Evolutionary conservation across 192 early-diverging fungal species (phyloP).

Genomic region (Linnemannia elongata): DNA sequence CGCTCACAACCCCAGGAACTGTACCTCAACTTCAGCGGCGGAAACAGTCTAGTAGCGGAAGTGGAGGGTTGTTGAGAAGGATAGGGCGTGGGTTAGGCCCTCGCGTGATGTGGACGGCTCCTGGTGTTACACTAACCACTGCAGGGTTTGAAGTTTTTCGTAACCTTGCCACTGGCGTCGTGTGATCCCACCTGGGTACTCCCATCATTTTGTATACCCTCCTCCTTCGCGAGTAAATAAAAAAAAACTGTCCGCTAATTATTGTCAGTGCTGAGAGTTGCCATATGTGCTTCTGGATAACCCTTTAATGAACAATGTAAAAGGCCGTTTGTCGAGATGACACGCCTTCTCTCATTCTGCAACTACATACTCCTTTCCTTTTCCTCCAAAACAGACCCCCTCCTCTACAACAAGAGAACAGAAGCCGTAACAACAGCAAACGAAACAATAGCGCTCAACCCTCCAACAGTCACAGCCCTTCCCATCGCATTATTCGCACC

Average conservation of each 20-base stretch:
- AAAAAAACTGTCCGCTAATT: background rate
- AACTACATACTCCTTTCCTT: background rate
- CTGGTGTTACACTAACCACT: conserved; percentile 46
- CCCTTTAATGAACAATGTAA: background rate
- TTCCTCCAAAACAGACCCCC: background rate
- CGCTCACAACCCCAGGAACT: background rate
- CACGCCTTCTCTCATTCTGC: background rate
- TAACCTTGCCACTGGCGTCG: conserved; percentile 4
- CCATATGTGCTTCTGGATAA: background rate
- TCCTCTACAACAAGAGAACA: background rate
- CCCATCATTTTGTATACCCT: background rate
- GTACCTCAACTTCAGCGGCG: background rate
- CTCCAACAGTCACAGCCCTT: background rate
- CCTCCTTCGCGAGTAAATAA: no score
- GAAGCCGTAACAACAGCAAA: background rate
- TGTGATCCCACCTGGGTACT: background rate
- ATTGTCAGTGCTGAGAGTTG: background rate
- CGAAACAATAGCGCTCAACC: background rate
- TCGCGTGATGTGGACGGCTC: conserved; percentile 43
- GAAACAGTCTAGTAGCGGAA: background rate
- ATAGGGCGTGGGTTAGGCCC: conserved; percentile 35
- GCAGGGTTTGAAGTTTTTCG: conserved; percentile 49
- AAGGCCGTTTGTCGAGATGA: background rate
- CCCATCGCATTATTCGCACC: background rate
- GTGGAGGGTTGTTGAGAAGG: conserved; percentile 20